Evolutionary conservation across 305 asterid genomes (phyloP).

Genomic region (Fraxinus greggii): DNA sequence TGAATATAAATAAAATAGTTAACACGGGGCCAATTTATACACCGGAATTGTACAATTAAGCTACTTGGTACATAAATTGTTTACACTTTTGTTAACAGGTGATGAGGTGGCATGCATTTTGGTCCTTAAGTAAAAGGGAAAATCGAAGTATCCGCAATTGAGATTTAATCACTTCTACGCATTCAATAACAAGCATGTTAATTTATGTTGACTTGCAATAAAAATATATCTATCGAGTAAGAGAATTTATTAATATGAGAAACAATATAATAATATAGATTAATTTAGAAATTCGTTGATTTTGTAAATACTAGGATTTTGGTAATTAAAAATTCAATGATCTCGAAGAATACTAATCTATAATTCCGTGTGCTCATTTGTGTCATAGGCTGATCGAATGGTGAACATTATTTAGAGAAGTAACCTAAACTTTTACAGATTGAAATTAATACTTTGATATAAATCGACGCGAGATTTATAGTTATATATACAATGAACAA

Average conservation of each 20-base stretch:
- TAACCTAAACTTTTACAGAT: too few relatives aligned
- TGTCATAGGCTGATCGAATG: background rate
- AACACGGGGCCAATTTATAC: background rate
- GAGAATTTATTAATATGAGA: background rate
- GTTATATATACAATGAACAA: too few relatives aligned
- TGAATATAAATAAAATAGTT: background rate
- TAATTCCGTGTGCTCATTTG: background rate
- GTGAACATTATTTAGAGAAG: background rate
- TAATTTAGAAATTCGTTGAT: background rate
- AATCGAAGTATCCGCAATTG: conserved; percentile 79
- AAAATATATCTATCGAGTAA: background rate
- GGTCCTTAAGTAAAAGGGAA: conserved; percentile 51
- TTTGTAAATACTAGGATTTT: background rate
- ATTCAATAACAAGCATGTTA: background rate
- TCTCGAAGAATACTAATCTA: background rate
- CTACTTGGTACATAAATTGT: too few relatives aligned
- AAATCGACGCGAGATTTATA: too few relatives aligned
- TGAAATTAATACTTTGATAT: too few relatives aligned
- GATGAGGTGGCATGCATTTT: too few relatives aligned
- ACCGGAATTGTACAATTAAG: too few relatives aligned
- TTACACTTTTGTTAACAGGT: too few relatives aligned
- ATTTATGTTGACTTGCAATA: background rate
- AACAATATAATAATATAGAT: too few relatives aligned
- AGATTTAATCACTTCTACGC: conserved; percentile 22
- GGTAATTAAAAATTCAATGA: background rate